Evolutionary conservation across 1,284 basidiomycete species (phyloP), one percentile per base, ranked within the genome.

Genomic region (Cutaneotrichosporon arboriforme): DNA sequence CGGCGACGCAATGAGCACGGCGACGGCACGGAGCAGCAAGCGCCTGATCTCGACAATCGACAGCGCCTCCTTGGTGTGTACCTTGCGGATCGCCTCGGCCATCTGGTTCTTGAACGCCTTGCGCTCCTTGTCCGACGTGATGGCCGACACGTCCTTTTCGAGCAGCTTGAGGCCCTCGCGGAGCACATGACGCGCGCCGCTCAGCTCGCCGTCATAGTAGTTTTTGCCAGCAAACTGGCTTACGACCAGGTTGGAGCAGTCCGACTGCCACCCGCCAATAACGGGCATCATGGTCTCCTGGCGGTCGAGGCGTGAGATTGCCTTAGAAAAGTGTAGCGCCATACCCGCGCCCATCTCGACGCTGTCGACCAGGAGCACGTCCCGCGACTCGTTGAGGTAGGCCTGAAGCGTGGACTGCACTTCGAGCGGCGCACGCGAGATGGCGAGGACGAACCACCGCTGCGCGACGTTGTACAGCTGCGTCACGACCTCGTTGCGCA

Each of bases 301-400:
- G 26, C 88, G 79, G 61, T 92, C 85, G 18, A 86, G 81, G 8
- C 85, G 84, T 1, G 87, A 86, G 55, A 90, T 84, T 1, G 83
- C 81, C 69, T 85, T 90, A 7, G 85, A 88, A 72, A 86, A 90
- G 44, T 86, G 84, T 63, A 92, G 80, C 4, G 92, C 92, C 37
- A 94, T 75, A 15, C 90, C 88, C 15, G 91, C 88, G 3, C 92
- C 92, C 54, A 97, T 80, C 74, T 96, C 92, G 4, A 88, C 83
- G 22, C 84, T 80, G 55, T 88, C 86, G 4, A 83, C 77, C 20
- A 83, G 79, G 10, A 84, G 79, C 12, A 81, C 76, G 0, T 84
- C 82, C 59, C 87, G 84, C 61, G 84, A 84, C 35, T 85, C 77
- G 49, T 85, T 81, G 17, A 93, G 80, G 69, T 93, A 93, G 81